These are phyloP conservation scores for Senna siamea DNA, from an alignment of 306 rosid species.

Conservation along the genomic window DNA sequence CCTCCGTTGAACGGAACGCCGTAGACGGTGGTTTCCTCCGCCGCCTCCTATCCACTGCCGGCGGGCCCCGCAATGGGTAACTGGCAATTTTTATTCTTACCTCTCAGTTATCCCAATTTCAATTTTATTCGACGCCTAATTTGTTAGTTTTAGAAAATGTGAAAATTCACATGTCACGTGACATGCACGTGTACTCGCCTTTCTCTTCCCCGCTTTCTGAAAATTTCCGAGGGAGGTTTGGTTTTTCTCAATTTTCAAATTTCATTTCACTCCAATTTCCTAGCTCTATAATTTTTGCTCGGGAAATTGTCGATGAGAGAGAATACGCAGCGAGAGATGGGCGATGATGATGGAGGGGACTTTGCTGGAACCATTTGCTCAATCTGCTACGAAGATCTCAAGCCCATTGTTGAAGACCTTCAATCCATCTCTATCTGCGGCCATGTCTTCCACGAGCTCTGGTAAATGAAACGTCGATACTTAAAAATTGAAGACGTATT, in stretches of 20 bases:
- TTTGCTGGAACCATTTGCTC: conserved; percentile 75
- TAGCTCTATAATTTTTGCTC: conserved; percentile 2
- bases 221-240: conserved; percentile 27
- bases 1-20: background rate
- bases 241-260: conserved; percentile 33
- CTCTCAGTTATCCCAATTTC: too few relatives aligned
- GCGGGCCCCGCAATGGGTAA: background rate
- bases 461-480: conserved; percentile 59
- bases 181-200: conserved; percentile 5
- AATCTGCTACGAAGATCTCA: conserved; percentile 88
- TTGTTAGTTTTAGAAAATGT: background rate
- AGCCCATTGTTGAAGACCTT: conserved; percentile 82
- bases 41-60: background rate
- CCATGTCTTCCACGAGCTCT: conserved; percentile 96
- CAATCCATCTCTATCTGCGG: conserved; percentile 84
- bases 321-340: conserved; percentile 44
- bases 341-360: conserved; percentile 39
- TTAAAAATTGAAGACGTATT: too few relatives aligned
- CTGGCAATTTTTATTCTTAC: background rate
- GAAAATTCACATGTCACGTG: conserved; percentile 33
- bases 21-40: background rate
- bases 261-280: conserved; percentile 23
- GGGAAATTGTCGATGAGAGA: background rate
- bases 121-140: too few relatives aligned
- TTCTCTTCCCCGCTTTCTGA: conserved; percentile 33